A percentile compares a stretch with the other conserved stretches of the same genome.
phyloP scores from a whole-genome alignment of 148 eudicot genomes.

The Spergularia bocconei region DNA sequence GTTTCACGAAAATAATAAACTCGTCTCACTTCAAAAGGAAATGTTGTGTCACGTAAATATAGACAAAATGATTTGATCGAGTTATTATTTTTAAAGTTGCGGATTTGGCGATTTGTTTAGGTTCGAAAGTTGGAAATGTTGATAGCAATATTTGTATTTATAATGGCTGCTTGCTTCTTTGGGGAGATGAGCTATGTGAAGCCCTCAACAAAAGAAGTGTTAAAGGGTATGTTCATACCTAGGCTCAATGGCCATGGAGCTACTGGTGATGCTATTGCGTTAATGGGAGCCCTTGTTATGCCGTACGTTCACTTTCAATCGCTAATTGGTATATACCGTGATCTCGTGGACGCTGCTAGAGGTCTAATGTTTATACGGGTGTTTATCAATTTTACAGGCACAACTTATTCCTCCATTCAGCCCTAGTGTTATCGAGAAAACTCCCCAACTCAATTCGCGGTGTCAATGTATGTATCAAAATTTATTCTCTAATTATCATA shows the following conservation, averaged over 20 bases:
- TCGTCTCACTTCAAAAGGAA: too few species aligned
- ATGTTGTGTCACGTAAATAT: not conserved
- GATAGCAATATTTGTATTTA: conserved; percentile 51
- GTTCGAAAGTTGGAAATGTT: conserved; percentile 66
- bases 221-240: conserved; percentile 67
- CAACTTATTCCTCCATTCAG: conserved; percentile 79
- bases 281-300: conserved; percentile 69
- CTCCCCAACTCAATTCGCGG: conserved; percentile 50
- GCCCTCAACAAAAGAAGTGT: conserved; percentile 47
- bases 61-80: too few species aligned
- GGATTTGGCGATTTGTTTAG: conserved; percentile 19
- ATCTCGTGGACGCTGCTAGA: not conserved
- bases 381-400: conserved; percentile 41
- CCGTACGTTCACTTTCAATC: conserved; percentile 53
- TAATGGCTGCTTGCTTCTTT: conserved; percentile 74
- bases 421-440: conserved; percentile 67
- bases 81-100: too few species aligned
- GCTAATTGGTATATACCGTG: not conserved
- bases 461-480: conserved; percentile 29
- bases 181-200: conserved; percentile 62
- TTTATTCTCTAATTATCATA: too few species aligned
- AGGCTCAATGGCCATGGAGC: conserved; percentile 53
- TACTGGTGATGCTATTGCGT: conserved; percentile 66
- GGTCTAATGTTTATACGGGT: not conserved
- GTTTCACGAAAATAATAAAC: too few species aligned